Evolutionary conservation across 805 yeast species (phyloP).

Genomic region (Helenozyma baotianmanensis): DNA sequence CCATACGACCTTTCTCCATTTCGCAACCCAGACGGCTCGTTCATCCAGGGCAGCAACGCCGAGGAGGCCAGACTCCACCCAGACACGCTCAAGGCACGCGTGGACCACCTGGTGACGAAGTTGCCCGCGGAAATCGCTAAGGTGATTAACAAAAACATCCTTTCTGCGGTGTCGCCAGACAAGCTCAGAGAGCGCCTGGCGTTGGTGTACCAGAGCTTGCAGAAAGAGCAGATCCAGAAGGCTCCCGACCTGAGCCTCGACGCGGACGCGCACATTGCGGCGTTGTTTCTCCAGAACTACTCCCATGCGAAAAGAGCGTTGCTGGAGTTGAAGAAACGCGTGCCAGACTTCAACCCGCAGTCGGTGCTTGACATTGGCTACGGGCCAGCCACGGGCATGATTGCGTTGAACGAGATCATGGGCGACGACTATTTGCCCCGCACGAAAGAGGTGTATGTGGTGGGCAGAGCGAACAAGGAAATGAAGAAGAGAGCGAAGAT

Average conservation of each 20-base stretch:
- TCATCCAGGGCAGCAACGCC: constrained; percentile 39
- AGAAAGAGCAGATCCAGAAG: constrained; percentile 50
- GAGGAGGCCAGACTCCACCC: constrained; percentile 55
- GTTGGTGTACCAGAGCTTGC: constrained; percentile 45
- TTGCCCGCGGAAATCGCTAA: constrained; percentile 56
- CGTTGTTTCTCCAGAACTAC: constrained; percentile 77
- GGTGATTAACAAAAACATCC: constrained; percentile 60
- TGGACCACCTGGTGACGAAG: constrained; percentile 45
- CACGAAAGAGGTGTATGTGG: constrained; percentile 65
- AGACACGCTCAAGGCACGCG: constrained; percentile 53
- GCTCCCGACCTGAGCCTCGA: constrained; percentile 43
- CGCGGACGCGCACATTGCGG: constrained; percentile 77
- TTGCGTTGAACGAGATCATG: constrained; percentile 82
- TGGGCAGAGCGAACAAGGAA: constrained; percentile 51
- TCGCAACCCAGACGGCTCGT: constrained; percentile 37
- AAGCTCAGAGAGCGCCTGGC: constrained; percentile 61
- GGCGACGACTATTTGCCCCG: constrained; percentile 58
- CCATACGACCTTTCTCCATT: constrained; percentile 24
- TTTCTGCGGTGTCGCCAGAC: constrained; percentile 58
- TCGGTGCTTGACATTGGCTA: constrained; percentile 73
- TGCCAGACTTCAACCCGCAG: constrained; percentile 54
- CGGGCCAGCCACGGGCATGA: constrained; percentile 91
- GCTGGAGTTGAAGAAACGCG: constrained; percentile 55
- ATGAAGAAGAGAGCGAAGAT: constrained; percentile 82
- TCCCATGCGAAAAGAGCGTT: constrained; percentile 64